Evolutionary conservation across 2,329 filamentous ascomycete species (phyloP).

Genomic region (Mollisia scopiformis): DNA sequence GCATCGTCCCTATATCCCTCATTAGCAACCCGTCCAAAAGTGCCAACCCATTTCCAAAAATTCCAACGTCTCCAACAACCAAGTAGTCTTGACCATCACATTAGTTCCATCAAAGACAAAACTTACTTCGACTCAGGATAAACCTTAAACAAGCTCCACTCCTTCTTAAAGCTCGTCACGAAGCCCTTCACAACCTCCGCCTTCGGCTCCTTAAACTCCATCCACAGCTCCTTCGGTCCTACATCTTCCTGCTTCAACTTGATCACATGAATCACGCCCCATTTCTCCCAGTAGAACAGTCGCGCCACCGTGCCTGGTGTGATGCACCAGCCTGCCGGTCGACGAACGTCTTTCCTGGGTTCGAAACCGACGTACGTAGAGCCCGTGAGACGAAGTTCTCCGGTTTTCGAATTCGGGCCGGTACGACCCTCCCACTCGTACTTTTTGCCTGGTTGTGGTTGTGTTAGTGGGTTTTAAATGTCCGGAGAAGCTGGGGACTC

Average conservation of each 20-base stretch:
- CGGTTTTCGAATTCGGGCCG: neutral
- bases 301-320: neutral
- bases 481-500: no score
- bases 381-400: neutral
- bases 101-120: no score
- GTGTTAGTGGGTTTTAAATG: no score
- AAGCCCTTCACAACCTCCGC: neutral
- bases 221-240: neutral
- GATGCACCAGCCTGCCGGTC: neutral
- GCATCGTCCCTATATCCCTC: no score
- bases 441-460: no score
- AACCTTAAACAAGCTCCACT: neutral
- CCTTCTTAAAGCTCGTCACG: neutral
- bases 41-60: no score
- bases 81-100: no score
- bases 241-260: neutral
- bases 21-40: no score
- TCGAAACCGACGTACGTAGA: neutral
- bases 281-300: neutral
- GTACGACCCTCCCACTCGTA: no score
- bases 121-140: neutral
- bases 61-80: no score
- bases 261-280: neutral
- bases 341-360: neutral
- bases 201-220: neutral